Percentiles rank a stretch among this genome's conserved stretches.
These are phyloP conservation scores for Scutellaria minor DNA, from an alignment of 257 asterid species.

Conservation along the genomic window DNA sequence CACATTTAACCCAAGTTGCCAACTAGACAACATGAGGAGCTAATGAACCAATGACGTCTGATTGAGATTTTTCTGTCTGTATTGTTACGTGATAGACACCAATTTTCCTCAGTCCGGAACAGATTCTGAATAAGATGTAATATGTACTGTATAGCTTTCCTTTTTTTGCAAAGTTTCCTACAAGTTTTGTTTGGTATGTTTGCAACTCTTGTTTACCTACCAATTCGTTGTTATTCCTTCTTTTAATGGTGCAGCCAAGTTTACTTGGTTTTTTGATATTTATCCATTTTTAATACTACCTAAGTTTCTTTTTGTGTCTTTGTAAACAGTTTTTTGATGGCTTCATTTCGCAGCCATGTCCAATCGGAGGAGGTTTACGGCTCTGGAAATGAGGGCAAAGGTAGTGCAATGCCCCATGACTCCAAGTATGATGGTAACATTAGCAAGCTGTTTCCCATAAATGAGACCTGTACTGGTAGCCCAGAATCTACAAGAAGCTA, in stretches of 20 bases:
- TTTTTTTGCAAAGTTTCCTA: neutral
- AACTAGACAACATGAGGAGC: neutral
- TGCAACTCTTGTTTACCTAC: slow-evolving; percentile 5
- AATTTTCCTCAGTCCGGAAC: slow-evolving; percentile 11
- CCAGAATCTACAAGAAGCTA: slow-evolving; percentile 74
- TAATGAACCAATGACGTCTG: neutral
- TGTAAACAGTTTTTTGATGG: slow-evolving; percentile 76
- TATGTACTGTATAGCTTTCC: neutral
- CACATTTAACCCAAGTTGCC: neutral
- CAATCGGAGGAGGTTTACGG: slow-evolving; percentile 55
- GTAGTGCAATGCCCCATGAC: slow-evolving; percentile 43
- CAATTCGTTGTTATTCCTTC: slow-evolving; percentile 2
- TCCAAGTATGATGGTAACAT: slow-evolving; percentile 46
- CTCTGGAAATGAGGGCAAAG: slow-evolving; percentile 44
- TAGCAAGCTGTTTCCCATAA: slow-evolving; percentile 42
- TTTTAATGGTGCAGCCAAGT: slow-evolving; percentile 8
- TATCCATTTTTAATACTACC: slow-evolving; percentile 34
- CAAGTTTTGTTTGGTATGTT: neutral
- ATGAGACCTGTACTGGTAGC: slow-evolving; percentile 50
- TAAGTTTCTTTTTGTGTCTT: slow-evolving; percentile 48
- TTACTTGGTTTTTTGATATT: slow-evolving; percentile 7
- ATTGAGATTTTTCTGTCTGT: slow-evolving; percentile 14
- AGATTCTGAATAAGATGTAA: neutral
- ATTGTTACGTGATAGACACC: neutral
- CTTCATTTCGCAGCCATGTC: slow-evolving; percentile 81